Evolutionary conservation across 192 early-diverging fungal species (phyloP), one percentile per base, ranked within the genome.

Genomic region (Mortierella claussenii): DNA sequence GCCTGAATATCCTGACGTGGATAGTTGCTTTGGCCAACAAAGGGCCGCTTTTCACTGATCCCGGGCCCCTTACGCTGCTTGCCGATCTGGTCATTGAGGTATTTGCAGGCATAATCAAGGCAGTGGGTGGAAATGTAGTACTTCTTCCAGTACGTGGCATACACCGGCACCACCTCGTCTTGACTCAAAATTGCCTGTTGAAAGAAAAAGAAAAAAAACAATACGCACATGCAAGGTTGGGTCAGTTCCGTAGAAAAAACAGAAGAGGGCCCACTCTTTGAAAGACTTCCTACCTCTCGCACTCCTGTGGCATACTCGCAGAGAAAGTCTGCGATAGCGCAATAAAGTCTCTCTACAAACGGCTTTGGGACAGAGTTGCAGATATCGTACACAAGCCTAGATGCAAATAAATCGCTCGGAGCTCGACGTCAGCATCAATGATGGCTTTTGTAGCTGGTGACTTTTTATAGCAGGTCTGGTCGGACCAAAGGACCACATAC

Each of bases 331-430:
- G 87, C 88, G 18, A 94, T 86, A 27, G 82, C 73, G 32, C 81
- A 84, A 61, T 92, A 92, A 20, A 94, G 81, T 51, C 54, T 62
- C 40, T 92, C 89, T 1, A 86, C 86, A 67, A 87, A 83, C 7
- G 92, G 88, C 54, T 87, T 86, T 31, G 94, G 94, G 21, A 83
- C 69, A 34, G 92, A 88, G 42, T 86, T 92, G 61, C 94, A 95
- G 62, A 93, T 85, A 69, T 94, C 94, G 69, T 94, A 95, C 4
- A 92, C 89, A 9, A 84, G 74, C 68, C 87, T 88, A 74, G n/a
- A 36, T 27, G 30, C 24, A 33, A 17, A 17, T 37, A n/a, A 45
- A 20, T 45, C 20, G 43, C 4, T 4, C 4, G 13, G 43, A 8
- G 3, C 2, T 13, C 15, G 43, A 20, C 3, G 47, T 8, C 27